phyloP scores from a whole-genome alignment of 306 rosid genomes.

The Gynostemma pentaphyllum region DNA sequence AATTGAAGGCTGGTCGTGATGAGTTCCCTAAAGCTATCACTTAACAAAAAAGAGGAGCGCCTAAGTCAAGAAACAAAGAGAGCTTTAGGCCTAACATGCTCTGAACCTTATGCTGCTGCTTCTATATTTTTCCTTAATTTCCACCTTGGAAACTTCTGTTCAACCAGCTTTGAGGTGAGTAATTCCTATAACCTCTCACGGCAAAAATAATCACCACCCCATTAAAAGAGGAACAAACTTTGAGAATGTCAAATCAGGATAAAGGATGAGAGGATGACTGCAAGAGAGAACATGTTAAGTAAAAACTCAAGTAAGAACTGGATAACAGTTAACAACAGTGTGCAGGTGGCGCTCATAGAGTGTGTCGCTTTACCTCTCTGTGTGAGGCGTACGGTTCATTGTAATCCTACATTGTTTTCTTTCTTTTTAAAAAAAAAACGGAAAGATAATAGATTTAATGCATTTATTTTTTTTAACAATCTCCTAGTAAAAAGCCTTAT shows the following conservation, averaged over 20 bases:
- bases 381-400: too few relatives aligned
- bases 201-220: background rate
- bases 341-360: too few relatives aligned
- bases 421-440: too few relatives aligned
- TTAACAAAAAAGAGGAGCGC: background rate
- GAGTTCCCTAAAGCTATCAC: too few relatives aligned
- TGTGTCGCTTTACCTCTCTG: too few relatives aligned
- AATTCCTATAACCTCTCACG: background rate
- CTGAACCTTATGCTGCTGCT: background rate
- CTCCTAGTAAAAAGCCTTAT: too few relatives aligned
- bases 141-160: background rate
- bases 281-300: background rate
- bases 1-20: too few relatives aligned
- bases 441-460: too few relatives aligned
- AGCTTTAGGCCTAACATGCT: background rate
- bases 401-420: too few relatives aligned
- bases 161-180: background rate
- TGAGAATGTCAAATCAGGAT: background rate
- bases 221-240: background rate
- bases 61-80: background rate
- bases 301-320: background rate
- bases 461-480: too few relatives aligned
- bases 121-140: background rate
- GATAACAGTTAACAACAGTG: background rate
- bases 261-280: background rate